Evolutionary conservation across 2,329 filamentous ascomycete genomes (phyloP), one percentile per base, ranked within the genome.

Genomic region (Keithomyces neogunnii): DNA sequence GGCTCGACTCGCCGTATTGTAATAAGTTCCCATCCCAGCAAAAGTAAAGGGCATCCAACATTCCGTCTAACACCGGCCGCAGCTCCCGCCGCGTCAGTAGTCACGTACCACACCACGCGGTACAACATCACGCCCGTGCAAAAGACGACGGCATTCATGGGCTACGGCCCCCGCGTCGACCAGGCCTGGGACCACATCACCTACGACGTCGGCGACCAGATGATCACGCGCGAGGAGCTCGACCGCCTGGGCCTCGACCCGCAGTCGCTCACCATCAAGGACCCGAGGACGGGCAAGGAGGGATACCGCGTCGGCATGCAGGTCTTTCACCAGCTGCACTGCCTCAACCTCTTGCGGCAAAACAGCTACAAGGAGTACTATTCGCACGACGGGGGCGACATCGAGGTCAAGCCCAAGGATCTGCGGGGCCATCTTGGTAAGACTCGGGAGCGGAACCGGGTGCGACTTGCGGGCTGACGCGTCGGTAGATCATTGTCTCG

Each of bases 301-400:
- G 80, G 80, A 1, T 84, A 82, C 57, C 71, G 80, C n/a, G 78
- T 80, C 0, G 80, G 75, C 0, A 65, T 81, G 3, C 77, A 81
- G 58, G 77, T 80, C 0, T 81, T 81, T 63, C 78, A 81, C 62
- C 76, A 76, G 57, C 67, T 78, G 35, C 74, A 76, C 59, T 77
- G 74, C 61, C 64, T 77, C 38, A 77, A 77, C 58, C 58, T 76
- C 36, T 62, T 71, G 58, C 62, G 74, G 10, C 72, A 77, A 57
- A 69, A 73, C 7, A 72, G 73, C 3, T 75, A 76, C 58, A 73
- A 69, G 52, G 73, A 75, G 5, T 74, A 78, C 55, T 80, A 79
- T 59, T 62, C 62, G 1, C 64, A 70, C 5, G 61, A 72, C 4
- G 73, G 72, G 9, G 75, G 76, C 4, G 75, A 80, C 35, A 73